Evolutionary conservation across 2,329 filamentous ascomycete genomes (phyloP), one percentile per base, ranked within the genome.

Genomic region (Plenodomus biglobosus): DNA sequence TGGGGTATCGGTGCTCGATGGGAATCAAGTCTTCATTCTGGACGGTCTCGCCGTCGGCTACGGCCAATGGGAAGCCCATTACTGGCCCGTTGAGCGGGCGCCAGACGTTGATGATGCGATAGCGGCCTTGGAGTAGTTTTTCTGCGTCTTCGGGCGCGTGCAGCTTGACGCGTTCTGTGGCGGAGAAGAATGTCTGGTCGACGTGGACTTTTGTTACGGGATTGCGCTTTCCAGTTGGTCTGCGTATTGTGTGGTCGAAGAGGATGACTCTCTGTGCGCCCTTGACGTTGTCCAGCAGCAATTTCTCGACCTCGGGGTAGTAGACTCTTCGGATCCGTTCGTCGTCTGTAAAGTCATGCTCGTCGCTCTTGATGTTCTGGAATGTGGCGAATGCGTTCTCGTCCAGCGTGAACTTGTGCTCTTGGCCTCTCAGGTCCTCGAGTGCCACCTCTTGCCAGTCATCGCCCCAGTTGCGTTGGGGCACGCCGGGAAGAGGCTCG

Each of bases 211-310:
- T 73, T 11, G 78, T 82, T 0, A 95, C 90, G 1, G 91, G 90
- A 1, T 75, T 77, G 40, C 90, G 82, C n/a, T 72, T 70, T 0
- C 87, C 81, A 44, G 76, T 71, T 0, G 84, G 80, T 36, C 87
- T 82, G n/a, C 91, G 86, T 69, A 95, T 83, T 7, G 90, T 95
- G 75, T 96, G 88, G 76, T 95, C 90, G 73, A 95, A 96, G 66
- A 95, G 75, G 58, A 89, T 76, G 22, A 95, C 77, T 3, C 80
- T 78, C 47, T 81, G 78, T 20, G 82, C 80, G 44, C 86, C 88
- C 0, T 86, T 84, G 15, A 95, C 77, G 48, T 83, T 72, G 13
- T 82, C 74, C 2, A 91, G 75, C 0, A 96, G 76, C 20, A 95
- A 75, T 40, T 79, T 70, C 73, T 92, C 86, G 8, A 95, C 82